Evolutionary conservation across 371 early-diverging fungal species (phyloP), one percentile per base, ranked within the genome.

Genomic region (Saksenaea oblongispora): DNA sequence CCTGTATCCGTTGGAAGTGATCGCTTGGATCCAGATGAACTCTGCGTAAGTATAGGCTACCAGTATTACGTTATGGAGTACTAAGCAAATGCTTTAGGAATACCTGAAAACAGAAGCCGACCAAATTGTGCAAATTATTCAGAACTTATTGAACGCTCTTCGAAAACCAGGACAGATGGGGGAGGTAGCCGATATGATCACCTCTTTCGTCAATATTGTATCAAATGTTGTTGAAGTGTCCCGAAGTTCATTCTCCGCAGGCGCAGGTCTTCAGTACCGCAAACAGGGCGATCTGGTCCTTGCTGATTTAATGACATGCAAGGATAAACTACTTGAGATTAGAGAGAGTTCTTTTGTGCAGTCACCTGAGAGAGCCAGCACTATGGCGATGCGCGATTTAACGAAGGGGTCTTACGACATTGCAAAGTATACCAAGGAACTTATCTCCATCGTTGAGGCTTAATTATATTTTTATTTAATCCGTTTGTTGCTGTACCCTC

Each of bases 351-450:
- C 86, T 28, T 71, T 79, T 17, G 41, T 60, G 1, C 60, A 72
- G 18, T 63, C 74, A 13, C 76, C 76, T 26, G 80, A 81, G 34
- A 72, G 73, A 17, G 75, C 84, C 41, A 75, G 81, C 55, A 81
- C 89, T 26, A 87, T 87, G 66, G 82, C 87, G 61, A 97, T 95
- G 75, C 93, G 95, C 66, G 83, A 89, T 70, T 75, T 98, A 58
- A 94, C 95, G 13, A 88, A 91, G 62, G 93, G 92, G 11, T 80
- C 90, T 24, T 94, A 94, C 72, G 96, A 98, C 67, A 93, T 98
- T 71, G 97, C 96, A 11, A 95, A 94, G 74, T 87, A 76, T 63
- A 89, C 91, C 26, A 92, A 92, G 68, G 90, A 89, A 34, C 75
- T 93, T 17, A 84, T 91, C 44, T 76, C 75, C 57, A 71, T 88